These are phyloP conservation scores for Rhizophagus prolifer DNA, from an alignment of 192 early-diverging fungal species.

Conservation along the genomic window DNA sequence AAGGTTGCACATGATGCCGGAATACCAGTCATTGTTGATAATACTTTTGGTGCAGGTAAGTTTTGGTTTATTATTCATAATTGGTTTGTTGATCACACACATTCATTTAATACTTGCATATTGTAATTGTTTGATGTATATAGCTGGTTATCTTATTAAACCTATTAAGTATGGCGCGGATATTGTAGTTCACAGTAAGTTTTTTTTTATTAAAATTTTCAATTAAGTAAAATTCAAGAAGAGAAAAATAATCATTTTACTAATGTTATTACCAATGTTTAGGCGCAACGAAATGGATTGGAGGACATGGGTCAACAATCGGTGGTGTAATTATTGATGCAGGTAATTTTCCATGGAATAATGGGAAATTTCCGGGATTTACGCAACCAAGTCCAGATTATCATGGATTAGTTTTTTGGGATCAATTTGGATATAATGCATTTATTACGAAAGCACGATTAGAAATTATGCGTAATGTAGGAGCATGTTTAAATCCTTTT, in stretches of 20 bases:
- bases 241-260: too few relatives aligned
- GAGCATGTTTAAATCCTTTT: slow-evolving; percentile 84
- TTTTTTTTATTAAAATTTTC: too few relatives aligned
- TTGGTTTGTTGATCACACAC: too few relatives aligned
- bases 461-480: slow-evolving; percentile 85
- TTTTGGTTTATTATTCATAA: background rate
- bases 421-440: slow-evolving; percentile 78
- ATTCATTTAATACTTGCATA: too few relatives aligned
- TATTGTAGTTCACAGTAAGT: slow-evolving; percentile 79
- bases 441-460: slow-evolving; percentile 79
- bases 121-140: background rate
- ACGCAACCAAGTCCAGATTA: slow-evolving; percentile 83
- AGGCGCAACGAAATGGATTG: slow-evolving; percentile 89
- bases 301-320: slow-evolving; percentile 88
- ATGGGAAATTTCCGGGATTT: slow-evolving; percentile 85
- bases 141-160: slow-evolving; percentile 68
- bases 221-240: too few relatives aligned
- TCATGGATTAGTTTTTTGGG: slow-evolving; percentile 87
- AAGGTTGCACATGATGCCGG: slow-evolving; percentile 78
- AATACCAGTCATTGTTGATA: slow-evolving; percentile 92
- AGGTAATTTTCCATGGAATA: slow-evolving; percentile 88
- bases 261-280: too few relatives aligned
- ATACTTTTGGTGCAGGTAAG: slow-evolving; percentile 88
- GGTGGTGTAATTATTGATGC: slow-evolving; percentile 90
- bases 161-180: slow-evolving; percentile 94